phyloP scores from a whole-genome alignment of 805 yeast species.

The Kregervanrija pseudodelftensis region DNA sequence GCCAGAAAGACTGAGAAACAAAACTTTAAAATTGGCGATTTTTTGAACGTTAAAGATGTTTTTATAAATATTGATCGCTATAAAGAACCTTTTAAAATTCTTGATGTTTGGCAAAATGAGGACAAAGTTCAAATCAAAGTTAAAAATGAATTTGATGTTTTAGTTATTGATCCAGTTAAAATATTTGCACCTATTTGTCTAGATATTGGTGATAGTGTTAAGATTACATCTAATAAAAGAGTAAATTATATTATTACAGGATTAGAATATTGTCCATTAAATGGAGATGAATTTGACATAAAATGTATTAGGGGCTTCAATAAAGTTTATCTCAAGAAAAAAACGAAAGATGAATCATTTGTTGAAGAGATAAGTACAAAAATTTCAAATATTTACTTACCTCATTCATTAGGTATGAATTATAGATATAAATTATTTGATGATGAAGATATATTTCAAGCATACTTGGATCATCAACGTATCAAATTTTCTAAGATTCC shows the following conservation, averaged over 20 bases:
- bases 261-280: slow-evolving; percentile 1
- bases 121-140: slow-evolving; percentile 1
- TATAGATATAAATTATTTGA: slow-evolving; percentile 12
- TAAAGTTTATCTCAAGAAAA: slow-evolving; percentile 4
- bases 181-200: slow-evolving; percentile 16
- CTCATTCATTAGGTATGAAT: not conserved
- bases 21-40: slow-evolving; percentile 1
- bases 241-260: slow-evolving; percentile 12
- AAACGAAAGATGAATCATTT: not conserved
- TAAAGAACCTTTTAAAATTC: not conserved
- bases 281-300: not conserved
- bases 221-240: slow-evolving; percentile 4
- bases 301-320: slow-evolving; percentile 11
- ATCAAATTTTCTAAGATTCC: not conserved
- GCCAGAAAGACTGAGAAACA: not conserved
- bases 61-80: not conserved
- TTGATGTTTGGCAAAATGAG: not conserved
- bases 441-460: slow-evolving; percentile 8
- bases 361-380: slow-evolving; percentile 4
- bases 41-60: not conserved
- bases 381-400: slow-evolving; percentile 9
- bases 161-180: slow-evolving; percentile 3
- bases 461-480: slow-evolving; percentile 7
- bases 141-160: slow-evolving; percentile 1
- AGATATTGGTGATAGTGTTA: slow-evolving; percentile 12